phyloP scores from a whole-genome alignment of 1,284 basidiomycete genomes.

The Pyrrhoderma noxium region DNA sequence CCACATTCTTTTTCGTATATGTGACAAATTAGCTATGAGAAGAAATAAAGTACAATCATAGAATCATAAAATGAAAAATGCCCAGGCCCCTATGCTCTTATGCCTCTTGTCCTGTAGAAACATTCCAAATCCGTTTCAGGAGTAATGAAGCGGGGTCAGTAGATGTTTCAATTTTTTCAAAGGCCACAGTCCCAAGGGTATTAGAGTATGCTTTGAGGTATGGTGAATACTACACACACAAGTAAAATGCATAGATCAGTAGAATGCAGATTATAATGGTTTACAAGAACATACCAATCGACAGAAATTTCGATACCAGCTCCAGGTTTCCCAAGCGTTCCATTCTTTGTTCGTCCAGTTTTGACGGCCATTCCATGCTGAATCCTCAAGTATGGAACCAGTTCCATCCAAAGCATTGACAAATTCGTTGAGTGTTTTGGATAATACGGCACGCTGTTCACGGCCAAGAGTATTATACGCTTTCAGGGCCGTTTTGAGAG shows the following conservation, averaged over 20 bases:
- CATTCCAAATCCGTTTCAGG: constrained; percentile 62
- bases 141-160: constrained; percentile 49
- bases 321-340: constrained; percentile 78
- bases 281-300: constrained; percentile 47
- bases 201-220: constrained; percentile 64
- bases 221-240: constrained; percentile 53
- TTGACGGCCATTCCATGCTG: constrained; percentile 61
- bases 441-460: constrained; percentile 67
- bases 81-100: background rate
- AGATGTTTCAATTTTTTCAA: constrained; percentile 49
- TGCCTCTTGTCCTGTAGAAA: constrained; percentile 52
- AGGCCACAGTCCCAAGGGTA: constrained; percentile 58
- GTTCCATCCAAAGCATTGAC: constrained; percentile 49
- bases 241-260: too few species aligned
- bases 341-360: constrained; percentile 67
- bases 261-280: background rate
- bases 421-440: constrained; percentile 64
- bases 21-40: too few species aligned
- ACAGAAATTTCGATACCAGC: constrained; percentile 83
- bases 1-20: too few species aligned
- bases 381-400: constrained; percentile 39
- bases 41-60: too few species aligned
- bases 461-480: constrained; percentile 63
- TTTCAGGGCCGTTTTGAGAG: constrained; percentile 60
- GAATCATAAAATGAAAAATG: too few species aligned